A percentile compares a stretch with the other conserved stretches of the same genome.
Conservation (phyloP, 2,329 filamentous ascomycete genomes). For the Cladophialophora bantiana region DNA sequence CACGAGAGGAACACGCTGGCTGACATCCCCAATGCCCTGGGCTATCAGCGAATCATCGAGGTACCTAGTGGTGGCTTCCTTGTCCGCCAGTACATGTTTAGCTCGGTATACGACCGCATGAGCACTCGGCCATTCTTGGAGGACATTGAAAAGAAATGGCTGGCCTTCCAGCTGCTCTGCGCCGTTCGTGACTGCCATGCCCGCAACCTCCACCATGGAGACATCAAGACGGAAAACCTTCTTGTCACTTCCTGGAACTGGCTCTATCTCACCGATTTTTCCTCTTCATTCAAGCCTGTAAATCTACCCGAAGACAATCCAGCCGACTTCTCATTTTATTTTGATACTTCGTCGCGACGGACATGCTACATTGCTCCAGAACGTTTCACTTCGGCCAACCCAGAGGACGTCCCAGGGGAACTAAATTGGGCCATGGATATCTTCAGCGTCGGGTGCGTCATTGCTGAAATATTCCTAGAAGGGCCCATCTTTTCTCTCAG, state of each 20-base stretch:
- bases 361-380: slow-evolving; percentile 97
- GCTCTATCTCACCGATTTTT: slow-evolving; percentile 98
- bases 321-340: slow-evolving; percentile 96
- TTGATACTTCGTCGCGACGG: slow-evolving; percentile 87
- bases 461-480: slow-evolving; percentile 94
- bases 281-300: slow-evolving; percentile 91
- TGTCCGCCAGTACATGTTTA: slow-evolving; percentile 93
- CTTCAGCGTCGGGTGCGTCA: slow-evolving; percentile 95
- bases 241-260: slow-evolving; percentile 99
- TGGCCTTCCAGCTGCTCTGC: slow-evolving; percentile 93
- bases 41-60: slow-evolving; percentile 89
- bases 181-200: slow-evolving; percentile 90
- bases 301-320: slow-evolving; percentile 96
- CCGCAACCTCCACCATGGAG: slow-evolving; percentile 89
- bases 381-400: slow-evolving; percentile 77
- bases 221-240: slow-evolving; percentile 98
- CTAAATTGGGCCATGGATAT: slow-evolving; percentile 97
- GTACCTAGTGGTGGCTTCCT: slow-evolving; percentile 91
- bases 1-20: slow-evolving; percentile 80
- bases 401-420: slow-evolving; percentile 68
- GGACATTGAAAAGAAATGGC: slow-evolving; percentile 98
- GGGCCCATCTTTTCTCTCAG: slow-evolving; percentile 96
- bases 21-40: slow-evolving; percentile 87
- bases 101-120: slow-evolving; percentile 94
- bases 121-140: slow-evolving; percentile 94